phyloP scores from a whole-genome alignment of 805 yeast species.

The Starmerella gropengiesseri region DNA sequence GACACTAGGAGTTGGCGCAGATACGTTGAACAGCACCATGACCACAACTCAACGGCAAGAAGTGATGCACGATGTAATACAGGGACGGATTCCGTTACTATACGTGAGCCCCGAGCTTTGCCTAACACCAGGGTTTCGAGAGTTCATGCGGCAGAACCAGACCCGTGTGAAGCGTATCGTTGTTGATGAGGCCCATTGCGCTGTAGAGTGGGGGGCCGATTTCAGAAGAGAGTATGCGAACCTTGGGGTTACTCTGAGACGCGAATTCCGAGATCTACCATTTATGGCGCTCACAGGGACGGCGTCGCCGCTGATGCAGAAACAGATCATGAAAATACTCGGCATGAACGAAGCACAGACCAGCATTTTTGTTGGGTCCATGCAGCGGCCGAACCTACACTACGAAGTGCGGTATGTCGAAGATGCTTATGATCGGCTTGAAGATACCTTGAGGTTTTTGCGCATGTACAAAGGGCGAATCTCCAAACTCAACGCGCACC shows the following conservation, averaged over 20 bases:
- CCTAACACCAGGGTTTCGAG: conserved; percentile 49
- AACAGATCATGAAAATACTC: conserved; percentile 61
- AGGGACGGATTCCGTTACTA: conserved; percentile 50
- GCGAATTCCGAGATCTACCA: conserved; percentile 54
- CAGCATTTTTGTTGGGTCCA: conserved; percentile 65
- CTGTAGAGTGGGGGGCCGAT: conserved; percentile 97
- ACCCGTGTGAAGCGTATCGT: conserved; percentile 68
- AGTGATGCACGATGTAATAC: conserved; percentile 52
- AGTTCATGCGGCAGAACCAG: conserved; percentile 46
- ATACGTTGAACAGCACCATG: conserved; percentile 72
- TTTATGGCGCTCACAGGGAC: conserved; percentile 95
- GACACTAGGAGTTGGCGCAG: conserved; percentile 58
- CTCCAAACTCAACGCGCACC: conserved; percentile 2
- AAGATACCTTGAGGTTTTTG: conserved; percentile 22
- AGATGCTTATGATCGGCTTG: conserved; percentile 18
- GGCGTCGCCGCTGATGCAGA: conserved; percentile 44
- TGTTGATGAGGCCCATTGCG: conserved; percentile 96
- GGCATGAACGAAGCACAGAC: conserved; percentile 41
- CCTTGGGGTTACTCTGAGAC: conserved; percentile 53
- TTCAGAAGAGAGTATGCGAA: conserved; percentile 90
- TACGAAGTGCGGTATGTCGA: conserved; percentile 65
- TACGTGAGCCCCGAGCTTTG: conserved; percentile 78
- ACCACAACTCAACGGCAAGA: conserved; percentile 48
- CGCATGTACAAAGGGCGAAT: conserved; percentile 20
- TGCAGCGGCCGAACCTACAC: conserved; percentile 73